Evolutionary conservation across 306 rosid genomes (phyloP), one percentile per base, ranked within the genome.

Genomic region (Astragalus membranaceus): DNA sequence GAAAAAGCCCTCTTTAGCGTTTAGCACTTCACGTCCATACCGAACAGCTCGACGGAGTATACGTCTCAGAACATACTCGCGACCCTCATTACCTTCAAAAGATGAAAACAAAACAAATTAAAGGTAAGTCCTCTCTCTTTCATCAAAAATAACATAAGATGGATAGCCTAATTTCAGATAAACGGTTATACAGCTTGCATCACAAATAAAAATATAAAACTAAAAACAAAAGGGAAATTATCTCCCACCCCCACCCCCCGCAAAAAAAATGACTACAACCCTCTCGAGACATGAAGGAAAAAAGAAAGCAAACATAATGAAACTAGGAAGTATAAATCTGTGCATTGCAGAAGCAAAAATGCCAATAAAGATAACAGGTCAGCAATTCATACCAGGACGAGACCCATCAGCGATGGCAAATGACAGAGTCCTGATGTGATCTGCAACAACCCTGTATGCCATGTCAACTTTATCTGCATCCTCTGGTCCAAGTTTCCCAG

Each of bases 1-100:
- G 75, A 94, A 91, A 85, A 94, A 94, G 8, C 99, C 99, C 69
- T 88, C 97, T 73, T 87, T 81, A 65, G 99, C 99, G 69, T 87
- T 89, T 35, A 94, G 81, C 64, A 94, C 89, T 74, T 94, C 99
- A n/a, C 86, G 89, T 23, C 97, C 97, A 75, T 91, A 94, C 7
- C 99, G 95, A 76, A 94, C 99, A 83, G 97, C 99, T 10, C 99
- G 92, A 73, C 99, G 97, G 64, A 94, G 99, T 80, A 94, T 94
- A 43, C 99, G 99, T 77, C 99, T 81, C 33, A 94, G 82, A 79
- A 94, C 99, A 81, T 94, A 94, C 77, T 94, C 99, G 30, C 99
- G 97, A 1, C 99, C 99, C 48, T 94, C 99, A 14, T 94, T 94
- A 57, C 99, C 99, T 94, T 50, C 55, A 74, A 44, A 70, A 78